Conservation (phyloP, 768 basidiomycete species). For the Leucogyrophana mollusca region DNA sequence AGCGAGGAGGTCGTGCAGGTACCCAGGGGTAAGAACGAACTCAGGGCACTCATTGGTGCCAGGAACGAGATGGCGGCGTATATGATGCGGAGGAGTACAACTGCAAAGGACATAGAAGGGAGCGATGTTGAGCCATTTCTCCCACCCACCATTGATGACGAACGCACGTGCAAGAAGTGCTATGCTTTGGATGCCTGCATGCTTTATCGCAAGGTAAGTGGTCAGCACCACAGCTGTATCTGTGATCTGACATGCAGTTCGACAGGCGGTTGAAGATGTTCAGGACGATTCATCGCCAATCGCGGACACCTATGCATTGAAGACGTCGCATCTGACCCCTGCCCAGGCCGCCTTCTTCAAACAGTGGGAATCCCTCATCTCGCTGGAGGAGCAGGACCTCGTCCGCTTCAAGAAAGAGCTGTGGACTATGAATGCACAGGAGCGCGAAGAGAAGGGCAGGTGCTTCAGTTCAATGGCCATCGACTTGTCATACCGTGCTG, state of each 20-base stretch:
- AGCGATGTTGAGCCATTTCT: conserved; percentile 56
- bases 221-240: not conserved
- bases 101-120: conserved; percentile 15
- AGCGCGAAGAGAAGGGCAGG: conserved; percentile 79
- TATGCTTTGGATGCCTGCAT: conserved; percentile 86
- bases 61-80: conserved; percentile 85
- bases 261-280: conserved; percentile 71
- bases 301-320: conserved; percentile 67
- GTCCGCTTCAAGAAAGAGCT: conserved; percentile 85
- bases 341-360: conserved; percentile 77
- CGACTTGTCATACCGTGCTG: conserved; percentile 38
- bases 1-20: conserved; percentile 85
- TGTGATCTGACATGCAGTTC: not conserved
- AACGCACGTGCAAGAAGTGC: conserved; percentile 75
- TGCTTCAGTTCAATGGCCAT: conserved; percentile 84
- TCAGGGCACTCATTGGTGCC: conserved; percentile 76
- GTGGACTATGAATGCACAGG: conserved; percentile 84
- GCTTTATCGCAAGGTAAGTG: conserved; percentile 83
- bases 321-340: conserved; percentile 76
- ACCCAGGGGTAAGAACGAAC: conserved; percentile 75
- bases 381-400: conserved; percentile 85
- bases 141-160: conserved; percentile 85
- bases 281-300: conserved; percentile 53
- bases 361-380: conserved; percentile 84
- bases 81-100: conserved; percentile 52